Conservation (phyloP, 805 yeast species). For the Candida manassasensis region DNA sequence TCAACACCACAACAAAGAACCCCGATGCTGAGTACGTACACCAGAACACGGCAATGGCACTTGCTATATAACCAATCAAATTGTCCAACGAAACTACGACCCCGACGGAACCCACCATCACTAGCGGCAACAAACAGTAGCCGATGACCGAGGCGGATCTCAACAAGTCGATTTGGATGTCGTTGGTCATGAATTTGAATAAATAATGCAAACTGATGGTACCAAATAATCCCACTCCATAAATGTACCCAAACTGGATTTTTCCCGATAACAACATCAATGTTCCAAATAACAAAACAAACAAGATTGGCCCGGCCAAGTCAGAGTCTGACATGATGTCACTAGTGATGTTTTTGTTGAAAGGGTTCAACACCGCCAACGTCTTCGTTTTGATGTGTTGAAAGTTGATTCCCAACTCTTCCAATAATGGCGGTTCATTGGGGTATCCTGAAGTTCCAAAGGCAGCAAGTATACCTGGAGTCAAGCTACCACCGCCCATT, state of each 20-base stretch:
- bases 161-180: conserved; percentile 48
- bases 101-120: conserved; percentile 67
- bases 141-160: conserved; percentile 91
- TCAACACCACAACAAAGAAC: conserved; percentile 80
- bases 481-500: conserved; percentile 46
- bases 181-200: conserved; percentile 81
- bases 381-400: conserved; percentile 83
- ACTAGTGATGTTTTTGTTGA: conserved; percentile 53
- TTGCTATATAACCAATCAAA: conserved; percentile 62
- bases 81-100: conserved; percentile 68
- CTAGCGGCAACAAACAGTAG: conserved; percentile 88
- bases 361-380: conserved; percentile 77
- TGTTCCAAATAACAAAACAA: conserved; percentile 82
- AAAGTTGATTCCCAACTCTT: conserved; percentile 92
- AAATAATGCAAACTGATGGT: conserved; percentile 77
- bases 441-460: conserved; percentile 90
- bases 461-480: conserved; percentile 83
- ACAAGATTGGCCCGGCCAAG: conserved; percentile 90
- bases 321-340: conserved; percentile 85
- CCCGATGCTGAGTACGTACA: conserved; percentile 93
- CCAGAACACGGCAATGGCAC: conserved; percentile 73
- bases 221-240: conserved; percentile 93
- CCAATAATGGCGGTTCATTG: conserved; percentile 89
- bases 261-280: conserved; percentile 82
- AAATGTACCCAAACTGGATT: conserved; percentile 93